Conservation (phyloP, 2,329 filamentous ascomycete species). For the Fusarium agapanthi region DNA sequence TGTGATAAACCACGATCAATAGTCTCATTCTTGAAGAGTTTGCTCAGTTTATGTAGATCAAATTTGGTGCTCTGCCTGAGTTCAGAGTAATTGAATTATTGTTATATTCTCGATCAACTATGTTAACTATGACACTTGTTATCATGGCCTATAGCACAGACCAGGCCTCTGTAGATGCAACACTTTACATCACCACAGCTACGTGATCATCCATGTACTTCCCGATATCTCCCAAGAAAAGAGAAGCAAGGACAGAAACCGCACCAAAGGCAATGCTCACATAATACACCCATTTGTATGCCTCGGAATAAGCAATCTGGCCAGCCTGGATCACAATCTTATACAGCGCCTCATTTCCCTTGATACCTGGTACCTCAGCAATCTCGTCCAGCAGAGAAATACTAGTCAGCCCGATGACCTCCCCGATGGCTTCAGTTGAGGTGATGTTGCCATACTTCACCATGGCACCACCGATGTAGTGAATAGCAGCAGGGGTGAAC, state of each 20-base stretch:
- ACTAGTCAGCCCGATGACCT: not conserved
- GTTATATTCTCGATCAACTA: not conserved
- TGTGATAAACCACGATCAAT: not conserved
- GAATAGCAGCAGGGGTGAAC: not conserved
- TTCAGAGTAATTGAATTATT: fast-evolving
- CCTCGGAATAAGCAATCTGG: not conserved
- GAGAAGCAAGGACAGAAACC: not conserved
- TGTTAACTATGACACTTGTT: not conserved
- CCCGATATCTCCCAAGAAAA: not conserved
- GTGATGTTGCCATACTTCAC: not conserved
- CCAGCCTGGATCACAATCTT: not conserved
- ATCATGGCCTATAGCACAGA: too few species aligned
- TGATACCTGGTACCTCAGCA: not conserved
- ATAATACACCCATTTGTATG: slow-evolving; percentile 1
- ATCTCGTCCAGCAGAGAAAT: not conserved
- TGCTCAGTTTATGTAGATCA: not conserved
- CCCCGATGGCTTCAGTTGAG: not conserved
- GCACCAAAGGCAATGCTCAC: not conserved
- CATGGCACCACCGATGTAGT: not conserved
- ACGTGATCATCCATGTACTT: not conserved
- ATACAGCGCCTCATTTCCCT: not conserved
- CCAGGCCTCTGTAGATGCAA: too few species aligned
- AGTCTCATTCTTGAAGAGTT: not conserved
- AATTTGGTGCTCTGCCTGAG: fast-evolving
- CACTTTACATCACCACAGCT: not conserved